phyloP scores from a whole-genome alignment of 345 rosid genomes.

The Salix suchowensis region DNA sequence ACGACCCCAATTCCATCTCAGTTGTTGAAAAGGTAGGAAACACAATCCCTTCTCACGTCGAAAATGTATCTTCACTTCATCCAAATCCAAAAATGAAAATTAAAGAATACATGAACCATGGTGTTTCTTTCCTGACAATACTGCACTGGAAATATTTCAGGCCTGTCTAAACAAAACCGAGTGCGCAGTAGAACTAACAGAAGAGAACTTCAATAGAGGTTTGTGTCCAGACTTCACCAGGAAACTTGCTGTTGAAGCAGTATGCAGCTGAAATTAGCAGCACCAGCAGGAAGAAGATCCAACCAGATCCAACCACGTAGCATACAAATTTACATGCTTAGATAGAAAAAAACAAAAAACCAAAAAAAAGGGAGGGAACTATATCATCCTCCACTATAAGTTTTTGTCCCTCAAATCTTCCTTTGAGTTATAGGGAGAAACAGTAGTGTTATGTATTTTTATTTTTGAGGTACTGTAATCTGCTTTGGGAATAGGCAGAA shows the following conservation, averaged over 20 bases:
- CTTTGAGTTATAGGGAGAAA: no score
- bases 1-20: slow-evolving; percentile 40
- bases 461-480: no score
- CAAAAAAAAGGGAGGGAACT: not conserved
- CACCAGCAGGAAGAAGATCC: not conserved
- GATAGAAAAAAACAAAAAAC: not conserved
- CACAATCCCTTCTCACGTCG: not conserved
- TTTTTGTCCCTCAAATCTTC: no score
- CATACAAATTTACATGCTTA: not conserved
- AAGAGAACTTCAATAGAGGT: slow-evolving; percentile 34
- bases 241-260: slow-evolving; percentile 49
- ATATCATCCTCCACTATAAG: no score
- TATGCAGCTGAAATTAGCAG: slow-evolving; percentile 35
- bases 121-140: not conserved
- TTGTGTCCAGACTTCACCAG: slow-evolving; percentile 28
- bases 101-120: no score
- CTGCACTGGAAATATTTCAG: slow-evolving; percentile 24
- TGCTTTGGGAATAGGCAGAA: no score
- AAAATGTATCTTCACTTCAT: not conserved
- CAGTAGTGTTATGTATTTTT: no score
- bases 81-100: not conserved
- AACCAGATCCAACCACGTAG: not conserved
- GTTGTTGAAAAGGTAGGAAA: slow-evolving; percentile 44
- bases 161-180: slow-evolving; percentile 41
- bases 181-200: slow-evolving; percentile 36